Percentiles rank a stretch among this genome's conserved stretches.
These are phyloP conservation scores for Brachypodium distachyon DNA, from an alignment of 202 grass and related monocot species.

Conservation along the genomic window DNA sequence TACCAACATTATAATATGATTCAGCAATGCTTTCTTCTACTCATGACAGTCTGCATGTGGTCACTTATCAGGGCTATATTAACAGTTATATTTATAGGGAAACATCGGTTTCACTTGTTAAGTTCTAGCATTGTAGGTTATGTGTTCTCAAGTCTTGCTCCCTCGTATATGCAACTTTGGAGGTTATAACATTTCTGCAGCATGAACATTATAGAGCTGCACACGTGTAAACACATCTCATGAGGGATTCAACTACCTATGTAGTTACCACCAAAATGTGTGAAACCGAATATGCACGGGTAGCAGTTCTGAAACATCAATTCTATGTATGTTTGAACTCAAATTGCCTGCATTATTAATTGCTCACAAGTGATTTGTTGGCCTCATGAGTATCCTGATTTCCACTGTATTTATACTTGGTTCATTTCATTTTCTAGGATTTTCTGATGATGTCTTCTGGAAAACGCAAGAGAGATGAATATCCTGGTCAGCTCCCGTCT, in stretches of 20 bases:
- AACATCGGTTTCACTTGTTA: background rate
- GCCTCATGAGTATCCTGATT: background rate
- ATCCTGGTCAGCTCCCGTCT: conserved; percentile 67
- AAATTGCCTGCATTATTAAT: background rate
- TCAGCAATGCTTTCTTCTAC: background rate
- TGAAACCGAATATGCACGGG: background rate
- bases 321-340: background rate
- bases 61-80: background rate
- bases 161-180: background rate
- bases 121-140: background rate
- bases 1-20: background rate
- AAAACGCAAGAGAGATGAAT: conserved; percentile 94
- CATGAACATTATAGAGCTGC: background rate
- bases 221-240: background rate
- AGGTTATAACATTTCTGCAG: background rate
- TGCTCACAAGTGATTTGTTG: background rate
- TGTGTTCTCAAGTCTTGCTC: background rate
- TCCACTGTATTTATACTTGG: background rate
- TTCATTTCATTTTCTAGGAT: conserved; percentile 48
- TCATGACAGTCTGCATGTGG: background rate
- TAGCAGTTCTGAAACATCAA: background rate
- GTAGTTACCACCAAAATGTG: background rate
- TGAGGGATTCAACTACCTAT: background rate
- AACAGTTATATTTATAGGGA: background rate
- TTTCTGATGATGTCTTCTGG: conserved; percentile 84